These are phyloP conservation scores for Melaleuca quinquenervia DNA, from an alignment of 345 rosid species.

Conservation along the genomic window DNA sequence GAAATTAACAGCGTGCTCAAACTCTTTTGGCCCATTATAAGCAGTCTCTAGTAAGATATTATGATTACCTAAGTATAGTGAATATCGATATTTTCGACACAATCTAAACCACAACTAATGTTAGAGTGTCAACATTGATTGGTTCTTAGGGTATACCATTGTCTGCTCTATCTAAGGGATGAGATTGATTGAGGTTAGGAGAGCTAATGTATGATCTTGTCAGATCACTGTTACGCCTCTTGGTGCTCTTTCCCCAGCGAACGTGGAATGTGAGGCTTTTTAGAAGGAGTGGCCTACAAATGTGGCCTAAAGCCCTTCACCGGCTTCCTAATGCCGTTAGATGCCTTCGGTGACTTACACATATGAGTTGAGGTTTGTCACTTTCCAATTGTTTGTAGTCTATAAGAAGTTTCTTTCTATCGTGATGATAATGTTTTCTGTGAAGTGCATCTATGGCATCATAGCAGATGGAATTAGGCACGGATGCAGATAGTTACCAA, in stretches of 20 bases:
- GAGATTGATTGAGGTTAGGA: not conserved
- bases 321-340: conserved; percentile 24
- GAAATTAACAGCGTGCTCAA: too few relatives aligned
- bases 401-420: not conserved
- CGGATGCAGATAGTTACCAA: not conserved
- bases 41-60: too few relatives aligned
- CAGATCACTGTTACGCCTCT: conserved; percentile 88
- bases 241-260: conserved; percentile 63
- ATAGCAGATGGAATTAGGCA: not conserved
- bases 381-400: not conserved
- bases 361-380: not conserved
- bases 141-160: too few relatives aligned
- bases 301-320: conserved; percentile 15
- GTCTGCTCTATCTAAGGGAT: not conserved
- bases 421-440: not conserved
- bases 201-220: not conserved
- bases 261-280: conserved; percentile 27
- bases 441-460: not conserved
- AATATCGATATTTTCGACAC: too few relatives aligned
- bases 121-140: too few relatives aligned
- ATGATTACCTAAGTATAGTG: too few relatives aligned
- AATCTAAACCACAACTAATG: too few relatives aligned
- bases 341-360: not conserved
- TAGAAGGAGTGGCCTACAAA: conserved; percentile 60
- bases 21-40: too few relatives aligned